phyloP scores from a whole-genome alignment of 23 red algal species.

The Chondrus crispus region DNA sequence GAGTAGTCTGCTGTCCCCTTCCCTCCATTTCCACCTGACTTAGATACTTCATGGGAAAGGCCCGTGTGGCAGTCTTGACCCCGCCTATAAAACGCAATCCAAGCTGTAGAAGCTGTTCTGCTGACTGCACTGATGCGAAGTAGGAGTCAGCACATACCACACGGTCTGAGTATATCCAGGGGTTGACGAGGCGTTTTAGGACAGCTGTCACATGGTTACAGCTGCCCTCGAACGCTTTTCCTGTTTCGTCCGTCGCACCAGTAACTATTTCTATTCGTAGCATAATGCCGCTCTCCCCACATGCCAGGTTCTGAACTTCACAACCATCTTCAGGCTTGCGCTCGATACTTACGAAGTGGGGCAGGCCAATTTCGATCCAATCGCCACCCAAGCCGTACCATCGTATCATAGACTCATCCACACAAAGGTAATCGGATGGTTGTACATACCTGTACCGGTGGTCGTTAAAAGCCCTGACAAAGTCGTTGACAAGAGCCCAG shows the following conservation, averaged over 20 bases:
- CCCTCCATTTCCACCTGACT: background rate
- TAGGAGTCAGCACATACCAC: conserved; percentile 4
- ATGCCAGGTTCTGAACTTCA: background rate
- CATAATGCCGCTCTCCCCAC: background rate
- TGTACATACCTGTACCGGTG: background rate
- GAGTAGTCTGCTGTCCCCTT: background rate
- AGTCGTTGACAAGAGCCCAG: background rate
- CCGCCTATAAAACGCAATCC: background rate
- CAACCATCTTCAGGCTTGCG: conserved; percentile 23
- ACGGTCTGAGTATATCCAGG: background rate
- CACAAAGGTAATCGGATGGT: background rate
- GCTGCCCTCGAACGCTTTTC: background rate
- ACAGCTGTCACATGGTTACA: background rate
- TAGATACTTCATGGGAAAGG: background rate
- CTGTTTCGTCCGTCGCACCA: background rate
- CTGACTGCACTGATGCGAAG: background rate
- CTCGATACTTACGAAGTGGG: background rate
- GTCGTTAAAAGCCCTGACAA: background rate
- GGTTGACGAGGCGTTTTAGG: background rate
- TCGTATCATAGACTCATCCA: background rate
- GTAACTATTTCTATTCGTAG: background rate
- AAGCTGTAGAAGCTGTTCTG: background rate
- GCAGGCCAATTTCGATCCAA: background rate
- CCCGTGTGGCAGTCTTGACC: conserved; percentile 2
- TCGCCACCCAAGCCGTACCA: conserved; percentile 33